Percentiles rank a stretch among this genome's conserved stretches.
These are phyloP conservation scores for Nemania diffusa DNA, from an alignment of 2,329 filamentous ascomycete genomes.

Conservation along the genomic window DNA sequence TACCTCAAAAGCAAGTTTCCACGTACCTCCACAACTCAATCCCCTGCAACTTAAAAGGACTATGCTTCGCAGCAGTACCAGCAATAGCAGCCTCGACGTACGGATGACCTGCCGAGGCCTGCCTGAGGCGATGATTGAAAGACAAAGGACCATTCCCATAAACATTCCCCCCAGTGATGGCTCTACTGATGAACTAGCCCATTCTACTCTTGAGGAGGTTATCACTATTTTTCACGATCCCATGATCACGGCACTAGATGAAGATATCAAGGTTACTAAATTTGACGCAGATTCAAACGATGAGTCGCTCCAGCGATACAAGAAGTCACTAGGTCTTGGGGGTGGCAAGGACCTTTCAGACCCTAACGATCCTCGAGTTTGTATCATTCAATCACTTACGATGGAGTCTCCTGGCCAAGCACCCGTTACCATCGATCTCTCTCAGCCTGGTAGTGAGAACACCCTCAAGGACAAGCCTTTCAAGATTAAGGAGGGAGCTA, in stretches of 20 bases:
- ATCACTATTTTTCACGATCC: slow-evolving; percentile 18
- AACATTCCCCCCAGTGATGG: slow-evolving; percentile 1
- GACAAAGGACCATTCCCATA: slow-evolving; percentile 10
- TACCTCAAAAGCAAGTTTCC: slow-evolving; percentile 16
- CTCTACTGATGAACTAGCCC: background rate
- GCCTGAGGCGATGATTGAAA: slow-evolving; percentile 33
- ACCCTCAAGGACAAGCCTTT: slow-evolving; percentile 92
- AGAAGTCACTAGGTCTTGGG: slow-evolving; percentile 90
- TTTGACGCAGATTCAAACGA: slow-evolving; percentile 71
- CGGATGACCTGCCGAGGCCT: slow-evolving; percentile 43
- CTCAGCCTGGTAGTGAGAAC: slow-evolving; percentile 75
- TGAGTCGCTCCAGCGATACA: slow-evolving; percentile 97
- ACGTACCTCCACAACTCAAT: slow-evolving; percentile 1
- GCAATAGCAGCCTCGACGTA: slow-evolving; percentile 39
- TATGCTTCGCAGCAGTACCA: background rate
- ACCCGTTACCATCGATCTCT: slow-evolving; percentile 91
- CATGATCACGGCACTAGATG: slow-evolving; percentile 24
- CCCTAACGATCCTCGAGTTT: slow-evolving; percentile 85
- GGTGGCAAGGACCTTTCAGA: slow-evolving; percentile 78
- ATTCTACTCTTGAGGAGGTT: slow-evolving; percentile 8
- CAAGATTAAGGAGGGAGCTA: slow-evolving; percentile 94
- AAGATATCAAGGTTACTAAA: slow-evolving; percentile 29
- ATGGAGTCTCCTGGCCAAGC: slow-evolving; percentile 84
- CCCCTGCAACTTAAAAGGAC: slow-evolving; percentile 1
- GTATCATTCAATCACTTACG: slow-evolving; percentile 90